Conservation (phyloP, 2,329 filamentous ascomycete species). For the Didymella pinodella region DNA sequence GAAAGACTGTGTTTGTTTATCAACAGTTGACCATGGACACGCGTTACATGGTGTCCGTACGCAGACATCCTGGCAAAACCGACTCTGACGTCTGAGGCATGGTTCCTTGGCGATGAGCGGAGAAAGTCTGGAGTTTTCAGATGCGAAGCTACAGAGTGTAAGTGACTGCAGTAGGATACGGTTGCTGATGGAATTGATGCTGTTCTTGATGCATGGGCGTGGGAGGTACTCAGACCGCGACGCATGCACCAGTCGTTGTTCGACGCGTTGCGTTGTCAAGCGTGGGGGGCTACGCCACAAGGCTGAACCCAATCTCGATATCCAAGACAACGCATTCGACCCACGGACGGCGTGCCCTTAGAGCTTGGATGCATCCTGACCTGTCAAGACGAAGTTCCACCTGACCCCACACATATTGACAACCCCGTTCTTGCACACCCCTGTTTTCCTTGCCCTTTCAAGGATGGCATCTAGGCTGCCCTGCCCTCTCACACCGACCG, state of each 20-base stretch:
- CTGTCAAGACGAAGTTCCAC: conserved; percentile 48
- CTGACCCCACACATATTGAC: conserved; percentile 51
- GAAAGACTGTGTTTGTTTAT: background rate
- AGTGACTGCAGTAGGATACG: background rate
- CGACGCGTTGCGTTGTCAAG: background rate
- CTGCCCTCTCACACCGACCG: conserved; percentile 50
- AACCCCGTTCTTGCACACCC: conserved; percentile 43
- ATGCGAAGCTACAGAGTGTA: background rate
- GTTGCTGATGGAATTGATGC: background rate
- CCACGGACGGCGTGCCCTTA: conserved; percentile 15
- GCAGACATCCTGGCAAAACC: background rate
- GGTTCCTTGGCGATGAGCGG: background rate
- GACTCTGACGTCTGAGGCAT: background rate
- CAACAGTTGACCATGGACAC: background rate
- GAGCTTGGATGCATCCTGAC: conserved; percentile 28
- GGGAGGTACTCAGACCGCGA: background rate
- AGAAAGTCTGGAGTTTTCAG: background rate
- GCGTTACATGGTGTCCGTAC: no score
- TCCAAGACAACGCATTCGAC: background rate
- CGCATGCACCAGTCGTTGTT: no score
- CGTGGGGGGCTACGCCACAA: background rate
- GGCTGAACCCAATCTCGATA: background rate
- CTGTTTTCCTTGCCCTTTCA: conserved; percentile 41
- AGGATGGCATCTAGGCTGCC: conserved; percentile 44
- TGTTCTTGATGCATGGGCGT: background rate